Evolutionary conservation across 1,139 yeast species (phyloP).

Genomic region (Candida sojae): DNA sequence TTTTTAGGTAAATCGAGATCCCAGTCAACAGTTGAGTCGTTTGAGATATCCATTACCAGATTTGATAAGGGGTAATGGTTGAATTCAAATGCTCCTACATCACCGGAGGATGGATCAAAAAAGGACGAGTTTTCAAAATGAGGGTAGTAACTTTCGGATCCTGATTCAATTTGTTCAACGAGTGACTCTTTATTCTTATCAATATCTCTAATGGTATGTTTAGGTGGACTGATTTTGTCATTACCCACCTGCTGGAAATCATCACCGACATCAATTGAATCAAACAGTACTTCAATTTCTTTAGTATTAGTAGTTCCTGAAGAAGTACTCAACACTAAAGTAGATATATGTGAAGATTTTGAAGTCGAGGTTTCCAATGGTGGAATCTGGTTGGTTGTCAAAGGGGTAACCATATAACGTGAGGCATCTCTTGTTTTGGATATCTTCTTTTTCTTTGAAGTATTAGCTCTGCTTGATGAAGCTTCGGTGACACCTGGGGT

Average conservation of each 20-base stretch:
- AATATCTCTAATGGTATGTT: too few relatives aligned
- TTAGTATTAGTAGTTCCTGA: not conserved
- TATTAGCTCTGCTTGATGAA: not conserved
- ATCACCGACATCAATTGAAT: not conserved
- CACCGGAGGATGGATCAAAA: not conserved
- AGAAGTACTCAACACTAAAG: not conserved
- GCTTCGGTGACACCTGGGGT: not conserved
- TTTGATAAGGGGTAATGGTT: not conserved
- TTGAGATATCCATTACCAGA: conserved; percentile 7
- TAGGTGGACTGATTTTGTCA: not conserved
- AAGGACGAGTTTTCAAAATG: not conserved
- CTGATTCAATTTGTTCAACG: not conserved
- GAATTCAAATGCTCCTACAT: not conserved
- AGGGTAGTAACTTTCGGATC: not conserved
- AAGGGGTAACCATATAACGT: not conserved
- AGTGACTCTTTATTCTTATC: not conserved
- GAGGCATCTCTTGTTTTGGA: not conserved
- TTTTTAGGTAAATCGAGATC: not conserved
- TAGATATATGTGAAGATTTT: not conserved
- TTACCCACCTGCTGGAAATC: not conserved
- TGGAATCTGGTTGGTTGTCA: not conserved
- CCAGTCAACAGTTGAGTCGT: not conserved
- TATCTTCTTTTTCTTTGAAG: not conserved
- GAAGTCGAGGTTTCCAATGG: not conserved
- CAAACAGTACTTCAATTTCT: not conserved